Evolutionary conservation across 345 rosid species (phyloP).

Genomic region (Xanthoceras sorbifolium): DNA sequence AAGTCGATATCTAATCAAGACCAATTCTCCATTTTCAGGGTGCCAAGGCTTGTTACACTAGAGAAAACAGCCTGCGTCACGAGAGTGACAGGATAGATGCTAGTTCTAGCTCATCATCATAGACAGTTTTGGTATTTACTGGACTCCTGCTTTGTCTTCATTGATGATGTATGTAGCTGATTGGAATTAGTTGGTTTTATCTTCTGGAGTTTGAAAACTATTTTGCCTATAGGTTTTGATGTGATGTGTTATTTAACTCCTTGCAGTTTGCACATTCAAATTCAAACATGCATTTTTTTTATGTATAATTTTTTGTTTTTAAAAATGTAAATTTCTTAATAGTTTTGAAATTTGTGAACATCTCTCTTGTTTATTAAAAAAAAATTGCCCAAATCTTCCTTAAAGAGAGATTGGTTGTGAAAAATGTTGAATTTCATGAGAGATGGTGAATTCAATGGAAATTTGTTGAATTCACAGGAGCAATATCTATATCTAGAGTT

Average conservation of each 20-base stretch:
- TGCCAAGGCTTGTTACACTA: conserved; percentile 64
- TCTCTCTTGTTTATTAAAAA: too few relatives aligned
- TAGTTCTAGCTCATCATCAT: conserved; percentile 35
- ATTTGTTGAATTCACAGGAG: too few relatives aligned
- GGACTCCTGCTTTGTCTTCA: neutral
- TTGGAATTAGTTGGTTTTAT: conserved; percentile 8
- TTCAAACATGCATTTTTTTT: neutral
- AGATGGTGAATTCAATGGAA: too few relatives aligned
- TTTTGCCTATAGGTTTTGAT: neutral
- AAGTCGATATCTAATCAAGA: neutral
- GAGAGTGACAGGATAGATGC: conserved; percentile 33
- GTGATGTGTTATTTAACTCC: neutral
- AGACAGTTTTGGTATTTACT: neutral
- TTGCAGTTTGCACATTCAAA: neutral
- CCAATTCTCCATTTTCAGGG: conserved; percentile 54
- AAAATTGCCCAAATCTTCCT: too few relatives aligned
- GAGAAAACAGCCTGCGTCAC: conserved; percentile 80
- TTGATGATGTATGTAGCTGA: neutral
- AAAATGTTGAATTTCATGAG: too few relatives aligned
- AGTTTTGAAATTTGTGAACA: too few relatives aligned
- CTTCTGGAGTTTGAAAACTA: neutral
- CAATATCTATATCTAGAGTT: too few relatives aligned
- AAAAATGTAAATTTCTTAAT: too few relatives aligned
- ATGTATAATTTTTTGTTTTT: neutral
- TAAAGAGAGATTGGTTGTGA: too few relatives aligned